Percentiles rank a stretch among this genome's conserved stretches.
Evolutionary conservation across 805 yeast species (phyloP).

Genomic region (Saccharomycodes ludwigii): DNA sequence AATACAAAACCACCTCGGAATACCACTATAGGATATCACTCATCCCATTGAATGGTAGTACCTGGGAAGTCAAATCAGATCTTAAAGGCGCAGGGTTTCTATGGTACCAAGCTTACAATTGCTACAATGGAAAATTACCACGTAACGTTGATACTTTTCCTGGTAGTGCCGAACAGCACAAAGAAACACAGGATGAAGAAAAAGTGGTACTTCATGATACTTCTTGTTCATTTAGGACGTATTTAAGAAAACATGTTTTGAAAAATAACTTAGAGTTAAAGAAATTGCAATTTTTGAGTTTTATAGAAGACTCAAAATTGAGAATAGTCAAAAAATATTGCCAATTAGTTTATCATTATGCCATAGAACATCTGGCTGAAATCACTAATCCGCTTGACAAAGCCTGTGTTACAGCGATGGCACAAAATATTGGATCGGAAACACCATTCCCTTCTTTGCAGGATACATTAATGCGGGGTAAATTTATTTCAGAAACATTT

Average conservation of each 20-base stretch:
- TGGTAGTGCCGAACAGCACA: neutral
- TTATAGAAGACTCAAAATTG: constrained; percentile 9
- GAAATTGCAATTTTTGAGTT: constrained; percentile 14
- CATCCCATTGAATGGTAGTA: constrained; percentile 15
- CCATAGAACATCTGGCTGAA: constrained; percentile 9
- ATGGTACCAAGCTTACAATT: constrained; percentile 23
- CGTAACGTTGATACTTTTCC: constrained; percentile 2
- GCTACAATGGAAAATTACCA: constrained; percentile 16
- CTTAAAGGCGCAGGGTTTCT: constrained; percentile 18
- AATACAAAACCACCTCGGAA: constrained; percentile 20
- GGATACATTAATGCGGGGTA: constrained; percentile 12
- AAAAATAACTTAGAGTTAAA: constrained; percentile 10
- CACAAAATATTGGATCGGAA: constrained; percentile 9
- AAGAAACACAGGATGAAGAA: neutral
- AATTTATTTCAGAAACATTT: constrained; percentile 19
- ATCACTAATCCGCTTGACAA: constrained; percentile 16
- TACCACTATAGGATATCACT: constrained; percentile 14
- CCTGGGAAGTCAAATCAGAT: constrained; percentile 15
- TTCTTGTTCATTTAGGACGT: constrained; percentile 11
- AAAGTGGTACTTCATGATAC: constrained; percentile 10
- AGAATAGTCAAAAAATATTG: constrained; percentile 10
- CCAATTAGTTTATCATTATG: constrained; percentile 17
- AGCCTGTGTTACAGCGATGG: constrained; percentile 15
- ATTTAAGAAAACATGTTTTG: constrained; percentile 10
- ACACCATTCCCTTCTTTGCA: constrained; percentile 4